These are phyloP conservation scores for Pterocarpus macrocarpus DNA, from an alignment of 306 rosid genomes.

Conservation along the genomic window DNA sequence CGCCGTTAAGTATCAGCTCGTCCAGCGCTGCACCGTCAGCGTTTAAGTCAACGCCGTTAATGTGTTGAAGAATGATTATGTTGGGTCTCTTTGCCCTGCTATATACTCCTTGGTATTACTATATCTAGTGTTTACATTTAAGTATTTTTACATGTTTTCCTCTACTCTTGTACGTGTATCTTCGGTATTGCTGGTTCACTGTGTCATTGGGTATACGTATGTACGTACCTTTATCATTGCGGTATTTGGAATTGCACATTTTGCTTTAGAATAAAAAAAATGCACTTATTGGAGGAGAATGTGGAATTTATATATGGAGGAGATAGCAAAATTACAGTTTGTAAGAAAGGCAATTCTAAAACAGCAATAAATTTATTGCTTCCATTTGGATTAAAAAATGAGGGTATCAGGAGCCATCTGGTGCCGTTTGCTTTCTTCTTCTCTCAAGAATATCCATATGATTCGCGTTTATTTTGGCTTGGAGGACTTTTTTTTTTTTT, in stretches of 20 bases:
- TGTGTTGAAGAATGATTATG: neutral
- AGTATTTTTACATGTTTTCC: neutral
- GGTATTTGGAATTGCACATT: constrained; percentile 64
- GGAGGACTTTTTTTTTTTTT: neutral
- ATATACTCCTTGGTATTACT: constrained; percentile 21
- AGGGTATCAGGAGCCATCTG: constrained; percentile 38
- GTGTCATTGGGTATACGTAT: constrained; percentile 15
- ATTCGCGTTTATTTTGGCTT: constrained; percentile 21
- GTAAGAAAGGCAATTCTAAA: constrained; percentile 20
- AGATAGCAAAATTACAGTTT: constrained; percentile 60
- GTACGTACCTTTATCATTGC: constrained; percentile 5
- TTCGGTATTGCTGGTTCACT: neutral
- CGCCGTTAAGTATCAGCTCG: constrained; percentile 86
- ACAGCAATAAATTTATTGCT: constrained; percentile 27
- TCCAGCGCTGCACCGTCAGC: constrained; percentile 76
- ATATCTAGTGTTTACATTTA: constrained; percentile 17
- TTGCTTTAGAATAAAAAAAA: constrained; percentile 57
- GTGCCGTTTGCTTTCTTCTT: constrained; percentile 48
- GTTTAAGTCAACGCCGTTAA: constrained; percentile 56
- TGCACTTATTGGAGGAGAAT: constrained; percentile 32
- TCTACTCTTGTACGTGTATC: constrained; percentile 27
- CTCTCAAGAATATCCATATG: constrained; percentile 34
- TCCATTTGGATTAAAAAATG: constrained; percentile 29
- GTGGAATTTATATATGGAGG: neutral
- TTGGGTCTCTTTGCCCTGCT: neutral